These are phyloP conservation scores for Lasiodiplodia gonubiensis DNA, from an alignment of 2,329 filamentous ascomycete species.

Conservation along the genomic window DNA sequence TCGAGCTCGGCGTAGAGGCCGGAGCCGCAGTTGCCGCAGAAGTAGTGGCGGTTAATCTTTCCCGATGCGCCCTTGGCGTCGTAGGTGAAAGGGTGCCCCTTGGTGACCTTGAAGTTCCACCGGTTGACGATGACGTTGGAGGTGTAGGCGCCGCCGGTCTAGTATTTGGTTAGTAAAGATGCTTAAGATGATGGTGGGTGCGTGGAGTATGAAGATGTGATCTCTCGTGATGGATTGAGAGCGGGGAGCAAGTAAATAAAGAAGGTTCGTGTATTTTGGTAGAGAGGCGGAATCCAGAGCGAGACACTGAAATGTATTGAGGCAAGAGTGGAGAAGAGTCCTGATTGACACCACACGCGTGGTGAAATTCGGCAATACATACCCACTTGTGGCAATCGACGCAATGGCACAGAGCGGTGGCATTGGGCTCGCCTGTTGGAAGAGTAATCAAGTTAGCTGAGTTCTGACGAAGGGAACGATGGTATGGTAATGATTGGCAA, in stretches of 20 bases:
- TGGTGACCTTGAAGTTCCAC: conserved; percentile 55
- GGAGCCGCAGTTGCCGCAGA: conserved; percentile 60
- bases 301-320: background rate
- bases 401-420: conserved; percentile 60
- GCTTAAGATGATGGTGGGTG: background rate
- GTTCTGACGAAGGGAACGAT: conserved; percentile 10
- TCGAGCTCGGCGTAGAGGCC: conserved; percentile 46
- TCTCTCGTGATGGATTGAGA: too few relatives aligned
- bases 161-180: conserved; percentile 40
- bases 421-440: conserved; percentile 47
- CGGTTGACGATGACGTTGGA: conserved; percentile 60
- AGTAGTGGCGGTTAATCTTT: conserved; percentile 63
- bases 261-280: background rate
- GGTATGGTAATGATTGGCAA: too few relatives aligned
- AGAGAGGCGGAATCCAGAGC: background rate
- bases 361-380: conserved; percentile 31
- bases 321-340: background rate
- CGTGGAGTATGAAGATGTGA: background rate
- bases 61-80: conserved; percentile 57
- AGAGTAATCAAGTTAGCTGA: background rate
- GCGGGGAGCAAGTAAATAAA: background rate
- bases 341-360: background rate
- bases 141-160: conserved; percentile 59
- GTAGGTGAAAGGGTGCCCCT: conserved; percentile 57
- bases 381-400: conserved; percentile 60